A percentile compares a stretch with the other conserved stretches of the same genome.
These are phyloP conservation scores for Phoenix dactylifera DNA, from an alignment of 176 grass and related monocot species.

Conservation along the genomic window DNA sequence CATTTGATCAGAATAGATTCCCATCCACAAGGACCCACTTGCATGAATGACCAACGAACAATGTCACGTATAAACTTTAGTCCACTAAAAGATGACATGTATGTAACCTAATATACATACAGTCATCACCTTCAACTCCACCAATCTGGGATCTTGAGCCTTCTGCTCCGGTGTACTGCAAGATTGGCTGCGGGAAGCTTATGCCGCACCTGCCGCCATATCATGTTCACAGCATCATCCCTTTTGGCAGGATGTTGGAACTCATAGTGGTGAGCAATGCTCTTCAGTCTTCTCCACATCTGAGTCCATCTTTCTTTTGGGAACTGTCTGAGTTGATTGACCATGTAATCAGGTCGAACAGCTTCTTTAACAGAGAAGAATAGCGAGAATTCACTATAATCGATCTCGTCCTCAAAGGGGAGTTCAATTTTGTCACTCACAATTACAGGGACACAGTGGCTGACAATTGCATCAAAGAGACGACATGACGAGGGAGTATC, in stretches of 20 bases:
- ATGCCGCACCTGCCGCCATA: conserved; percentile 64
- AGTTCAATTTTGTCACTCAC: conserved; percentile 85
- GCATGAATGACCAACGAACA: no score
- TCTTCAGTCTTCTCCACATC: conserved; percentile 72
- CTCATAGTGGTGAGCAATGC: conserved; percentile 59
- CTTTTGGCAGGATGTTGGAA: conserved; percentile 57
- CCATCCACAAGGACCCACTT: no score
- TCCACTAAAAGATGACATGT: background rate
- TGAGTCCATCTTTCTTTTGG: conserved; percentile 55
- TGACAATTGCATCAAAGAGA: conserved; percentile 86
- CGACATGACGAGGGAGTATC: conserved; percentile 87
- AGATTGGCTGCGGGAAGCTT: conserved; percentile 72
- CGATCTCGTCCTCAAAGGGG: conserved; percentile 88
- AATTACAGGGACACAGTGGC: conserved; percentile 88
- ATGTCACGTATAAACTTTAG: no score
- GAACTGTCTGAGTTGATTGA: conserved; percentile 56
- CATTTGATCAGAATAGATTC: no score
- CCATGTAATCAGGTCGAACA: conserved; percentile 52
- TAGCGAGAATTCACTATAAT: conserved; percentile 75
- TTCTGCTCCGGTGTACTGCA: conserved; percentile 59
- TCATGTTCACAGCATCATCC: conserved; percentile 77
- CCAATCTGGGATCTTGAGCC: conserved; percentile 82
- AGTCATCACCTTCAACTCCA: conserved; percentile 36
- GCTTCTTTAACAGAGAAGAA: conserved; percentile 90
- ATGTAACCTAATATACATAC: background rate